These are phyloP conservation scores for Isoetes taiwanensis DNA, from an alignment of 75 land plant species.

Conservation along the genomic window DNA sequence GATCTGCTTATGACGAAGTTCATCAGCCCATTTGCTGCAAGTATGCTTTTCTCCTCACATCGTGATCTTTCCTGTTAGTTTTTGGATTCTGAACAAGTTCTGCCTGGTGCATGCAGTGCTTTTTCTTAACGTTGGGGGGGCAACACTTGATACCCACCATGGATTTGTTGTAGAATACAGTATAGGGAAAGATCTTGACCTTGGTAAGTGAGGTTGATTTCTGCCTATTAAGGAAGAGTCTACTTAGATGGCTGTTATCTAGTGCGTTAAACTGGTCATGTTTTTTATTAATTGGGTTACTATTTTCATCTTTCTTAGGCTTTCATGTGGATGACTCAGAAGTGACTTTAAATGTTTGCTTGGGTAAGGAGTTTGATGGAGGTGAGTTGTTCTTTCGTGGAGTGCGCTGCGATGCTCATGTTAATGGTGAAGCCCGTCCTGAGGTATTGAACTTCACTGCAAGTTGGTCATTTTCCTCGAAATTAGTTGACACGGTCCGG, in stretches of 20 bases:
- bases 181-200: constrained; percentile 63
- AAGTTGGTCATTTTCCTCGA: background rate
- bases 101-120: no score
- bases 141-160: constrained; percentile 92
- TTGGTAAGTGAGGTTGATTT: constrained; percentile 38
- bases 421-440: constrained; percentile 62
- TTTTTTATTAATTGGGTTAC: no score
- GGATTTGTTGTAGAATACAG: constrained; percentile 98
- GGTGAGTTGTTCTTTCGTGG: constrained; percentile 95
- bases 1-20: constrained; percentile 65
- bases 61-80: no score
- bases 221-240: background rate
- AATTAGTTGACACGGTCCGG: background rate
- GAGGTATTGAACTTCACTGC: constrained; percentile 41
- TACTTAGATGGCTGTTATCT: background rate
- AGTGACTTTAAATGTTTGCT: constrained; percentile 91
- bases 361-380: constrained; percentile 85
- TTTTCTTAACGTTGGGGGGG: constrained; percentile 76
- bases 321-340: constrained; percentile 99
- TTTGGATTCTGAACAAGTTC: no score
- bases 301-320: constrained; percentile 30
- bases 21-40: constrained; percentile 61
- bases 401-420: constrained; percentile 94
- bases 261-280: background rate
- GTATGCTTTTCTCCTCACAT: constrained; percentile 16